Evolutionary conservation across 179 eudicot genomes (phyloP).

Genomic region (Drosera spatulata): DNA sequence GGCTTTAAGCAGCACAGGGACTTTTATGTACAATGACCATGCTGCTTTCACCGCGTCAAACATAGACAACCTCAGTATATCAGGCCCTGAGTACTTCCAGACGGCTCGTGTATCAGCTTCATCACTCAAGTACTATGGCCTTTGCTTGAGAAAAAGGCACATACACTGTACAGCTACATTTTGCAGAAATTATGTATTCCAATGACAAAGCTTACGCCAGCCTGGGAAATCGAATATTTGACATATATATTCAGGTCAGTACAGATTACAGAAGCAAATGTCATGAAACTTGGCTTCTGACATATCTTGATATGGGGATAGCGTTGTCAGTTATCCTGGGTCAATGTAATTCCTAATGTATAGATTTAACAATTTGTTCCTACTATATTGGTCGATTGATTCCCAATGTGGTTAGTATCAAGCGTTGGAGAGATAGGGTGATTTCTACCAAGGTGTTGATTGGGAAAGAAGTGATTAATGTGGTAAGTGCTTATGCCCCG

Average conservation of each 20-base stretch:
- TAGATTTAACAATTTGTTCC: too few relatives aligned
- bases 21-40: slow-evolving; percentile 16
- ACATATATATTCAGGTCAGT: slow-evolving; percentile 68
- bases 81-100: slow-evolving; percentile 31
- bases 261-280: too few relatives aligned
- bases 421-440: too few relatives aligned
- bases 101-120: slow-evolving; percentile 73
- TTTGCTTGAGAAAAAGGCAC: slow-evolving; percentile 57
- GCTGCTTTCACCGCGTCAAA: slow-evolving; percentile 28
- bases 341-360: too few relatives aligned
- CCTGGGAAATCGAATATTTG: slow-evolving; percentile 68
- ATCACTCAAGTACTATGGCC: slow-evolving; percentile 70
- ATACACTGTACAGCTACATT: slow-evolving; percentile 64
- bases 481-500: too few relatives aligned
- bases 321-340: too few relatives aligned
- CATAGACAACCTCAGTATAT: slow-evolving; percentile 21
- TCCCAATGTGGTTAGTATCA: too few relatives aligned
- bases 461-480: too few relatives aligned
- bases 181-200: slow-evolving; percentile 2
- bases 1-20: slow-evolving; percentile 79
- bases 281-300: too few relatives aligned
- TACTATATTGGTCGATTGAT: too few relatives aligned
- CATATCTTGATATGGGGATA: too few relatives aligned
- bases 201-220: slow-evolving; percentile 36
- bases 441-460: too few relatives aligned